These are phyloP conservation scores for Boletus reticulatus DNA, from an alignment of 768 basidiomycete species.

Conservation along the genomic window DNA sequence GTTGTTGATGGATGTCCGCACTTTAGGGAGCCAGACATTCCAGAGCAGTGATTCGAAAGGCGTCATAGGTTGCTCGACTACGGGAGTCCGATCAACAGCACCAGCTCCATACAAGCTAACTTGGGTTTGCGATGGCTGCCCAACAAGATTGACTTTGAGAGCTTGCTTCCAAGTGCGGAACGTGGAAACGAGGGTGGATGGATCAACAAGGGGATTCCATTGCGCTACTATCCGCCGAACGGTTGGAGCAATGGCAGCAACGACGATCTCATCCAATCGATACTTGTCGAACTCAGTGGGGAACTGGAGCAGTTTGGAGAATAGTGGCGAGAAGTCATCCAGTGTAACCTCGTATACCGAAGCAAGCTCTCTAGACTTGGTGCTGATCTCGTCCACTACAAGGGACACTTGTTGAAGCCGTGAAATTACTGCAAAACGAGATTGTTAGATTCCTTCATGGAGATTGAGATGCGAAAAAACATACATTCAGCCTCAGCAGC, in stretches of 20 bases:
- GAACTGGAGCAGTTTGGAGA: conserved; percentile 74
- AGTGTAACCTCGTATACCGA: conserved; percentile 70
- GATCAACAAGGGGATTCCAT: conserved; percentile 87
- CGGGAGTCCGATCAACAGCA: conserved; percentile 29
- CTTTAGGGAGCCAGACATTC: conserved; percentile 93
- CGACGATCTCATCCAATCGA: conserved; percentile 85
- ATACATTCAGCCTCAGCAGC: conserved; percentile 75
- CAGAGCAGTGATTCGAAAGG: conserved; percentile 93
- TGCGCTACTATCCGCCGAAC: conserved; percentile 67
- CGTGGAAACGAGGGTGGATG: conserved; percentile 57
- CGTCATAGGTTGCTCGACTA: conserved; percentile 72
- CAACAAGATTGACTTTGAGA: conserved; percentile 53
- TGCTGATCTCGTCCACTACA: conserved; percentile 68
- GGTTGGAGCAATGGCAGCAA: conserved; percentile 85
- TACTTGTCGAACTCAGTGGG: conserved; percentile 73
- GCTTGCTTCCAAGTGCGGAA: conserved; percentile 71
- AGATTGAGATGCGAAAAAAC: conserved; percentile 22
- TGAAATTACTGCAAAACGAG: conserved; percentile 56
- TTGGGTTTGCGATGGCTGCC: conserved; percentile 43
- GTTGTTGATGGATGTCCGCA: conserved; percentile 93
- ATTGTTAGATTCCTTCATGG: conserved; percentile 5
- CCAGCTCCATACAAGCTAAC: conserved; percentile 59
- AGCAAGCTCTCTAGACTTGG: conserved; percentile 60
- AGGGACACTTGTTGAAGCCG: conserved; percentile 76
- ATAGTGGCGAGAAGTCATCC: conserved; percentile 67